Base-by-base conservation (phyloP, 2,329 filamentous ascomycete species). In the Botrytis aclada region DNA sequence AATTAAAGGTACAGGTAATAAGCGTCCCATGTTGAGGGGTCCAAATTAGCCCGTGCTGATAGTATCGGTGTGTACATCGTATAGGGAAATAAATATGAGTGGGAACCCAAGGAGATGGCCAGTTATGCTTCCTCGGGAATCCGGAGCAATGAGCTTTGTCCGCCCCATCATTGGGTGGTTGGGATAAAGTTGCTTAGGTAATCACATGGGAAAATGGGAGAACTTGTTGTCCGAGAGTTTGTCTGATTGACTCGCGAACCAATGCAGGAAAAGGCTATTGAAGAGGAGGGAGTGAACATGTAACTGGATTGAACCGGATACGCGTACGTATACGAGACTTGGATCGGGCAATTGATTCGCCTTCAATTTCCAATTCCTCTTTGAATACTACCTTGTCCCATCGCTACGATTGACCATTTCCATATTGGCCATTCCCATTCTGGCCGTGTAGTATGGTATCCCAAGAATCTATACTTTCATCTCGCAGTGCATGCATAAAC, bases 21-120 rank as follows among this genome's bases (percentile, higher is more conserved):
- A 45, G 16, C 39, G n/a, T 34, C 41, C 16, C 20, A 64, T 64
- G 1, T 64, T 34, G 62, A 45, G 41, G 62, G 41, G 51, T 54
- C n/a, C 51, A 29, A 18, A 62, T 60, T 62, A n/a, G 22, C 25
- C 22, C 22, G 22, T 25, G 7, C 37, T 43, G 37, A 66, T 51
- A 20, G 45, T 54, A 39, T 66, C 64, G 64, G 45, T 66, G 64
- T 66, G 45, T 4, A 39, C 8, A 39, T 62, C 14, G 34, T 37
- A n/a, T 16, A 54, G 43, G 34, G 16, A 32, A 37, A 16, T 37
- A 7, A 7, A 37, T 51, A 20, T 54, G 64, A 39, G 64, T 54
- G 64, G 64, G 45, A 39, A 67, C 25, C 51, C 25, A 29, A 10
- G 45, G 64, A 54, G 64, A 54, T 54, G 54, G 64, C 64, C 45